Base-by-base conservation (phyloP, 805 yeast genomes). In the Saturnispora kantuleensis region DNA sequence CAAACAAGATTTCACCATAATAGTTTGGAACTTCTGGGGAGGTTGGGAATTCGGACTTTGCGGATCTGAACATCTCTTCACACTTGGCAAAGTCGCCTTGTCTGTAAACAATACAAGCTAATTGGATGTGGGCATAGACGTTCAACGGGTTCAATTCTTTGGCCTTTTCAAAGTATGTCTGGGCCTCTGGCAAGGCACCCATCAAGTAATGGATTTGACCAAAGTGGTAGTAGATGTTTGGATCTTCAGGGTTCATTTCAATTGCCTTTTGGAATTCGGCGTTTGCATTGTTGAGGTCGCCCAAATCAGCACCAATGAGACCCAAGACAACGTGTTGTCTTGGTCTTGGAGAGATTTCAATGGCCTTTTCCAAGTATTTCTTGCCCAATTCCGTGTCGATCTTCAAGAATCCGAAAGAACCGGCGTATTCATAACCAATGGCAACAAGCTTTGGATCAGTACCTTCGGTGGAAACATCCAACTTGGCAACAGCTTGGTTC, bases 11-110 rank as follows among this genome's bases (percentile, higher is more conserved):
- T 69, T 93, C 98, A 59, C 97, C 98, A 60, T 81, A 88, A 67
- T 88, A 93, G 70, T 87, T 89, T 69, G 93, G 95, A 55, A 88
- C 83, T 64, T 87, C 96, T 45, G 97, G 86, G 43, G 84, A 75
- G 18, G 89, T 76, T 54, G 96, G 89, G 76, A 86, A 86, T 62
- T 73, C 73, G 62, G 73, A 70, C 58, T 76, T 78, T 32, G 90
- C 87, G 49, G 74, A 79, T 49, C 74, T 72, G 66, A 87, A 87
- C 42, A 58, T 50, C 52, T 74, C 71, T 60, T 77, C 81, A 53
- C 90, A 79, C 42, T 71, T 76, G 32, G 68, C 72, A 44, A 70
- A 62, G 38, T 74, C 67, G 43, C 84, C 85, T 60, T 76, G 76
- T 69, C 88, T 84, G 75, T 89, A 89, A 50, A 84, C 77, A 56